These are phyloP conservation scores for Schizophyllum commune DNA, from an alignment of 1,284 basidiomycete genomes.

Conservation along the genomic window DNA sequence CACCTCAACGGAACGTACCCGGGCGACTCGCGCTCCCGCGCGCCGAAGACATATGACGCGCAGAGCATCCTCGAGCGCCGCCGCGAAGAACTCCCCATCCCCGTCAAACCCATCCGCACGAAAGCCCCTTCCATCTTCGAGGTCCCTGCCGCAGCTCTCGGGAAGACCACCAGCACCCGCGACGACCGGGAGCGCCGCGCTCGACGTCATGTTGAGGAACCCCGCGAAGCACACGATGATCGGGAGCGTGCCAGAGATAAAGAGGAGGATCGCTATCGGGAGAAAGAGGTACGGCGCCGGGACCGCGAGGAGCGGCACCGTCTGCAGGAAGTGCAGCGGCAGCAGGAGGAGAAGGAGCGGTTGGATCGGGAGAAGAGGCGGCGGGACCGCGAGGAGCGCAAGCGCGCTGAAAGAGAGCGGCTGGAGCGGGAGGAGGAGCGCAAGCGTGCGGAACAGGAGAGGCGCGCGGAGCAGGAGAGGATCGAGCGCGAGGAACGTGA, in stretches of 20 bases:
- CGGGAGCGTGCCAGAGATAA: background rate
- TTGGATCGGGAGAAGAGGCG: background rate
- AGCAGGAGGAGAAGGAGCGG: background rate
- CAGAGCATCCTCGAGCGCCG: background rate
- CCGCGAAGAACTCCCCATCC: no score
- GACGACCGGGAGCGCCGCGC: background rate
- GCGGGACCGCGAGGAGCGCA: background rate
- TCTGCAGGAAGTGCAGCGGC: background rate
- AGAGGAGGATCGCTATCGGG: background rate
- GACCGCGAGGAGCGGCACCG: background rate
- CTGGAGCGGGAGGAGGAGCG: background rate
- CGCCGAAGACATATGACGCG: background rate
- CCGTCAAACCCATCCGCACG: background rate
- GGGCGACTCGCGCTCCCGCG: background rate
- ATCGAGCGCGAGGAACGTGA: background rate
- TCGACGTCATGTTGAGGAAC: background rate
- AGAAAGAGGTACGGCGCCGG: background rate
- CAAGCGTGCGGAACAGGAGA: background rate
- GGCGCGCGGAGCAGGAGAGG: background rate
- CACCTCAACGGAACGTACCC: background rate
- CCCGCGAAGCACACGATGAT: background rate
- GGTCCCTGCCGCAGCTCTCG: background rate
- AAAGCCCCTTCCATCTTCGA: background rate
- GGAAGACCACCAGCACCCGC: background rate
- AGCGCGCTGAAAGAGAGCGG: background rate